phyloP scores from a whole-genome alignment of 345 rosid species.

The Citrus hindsii region DNA sequence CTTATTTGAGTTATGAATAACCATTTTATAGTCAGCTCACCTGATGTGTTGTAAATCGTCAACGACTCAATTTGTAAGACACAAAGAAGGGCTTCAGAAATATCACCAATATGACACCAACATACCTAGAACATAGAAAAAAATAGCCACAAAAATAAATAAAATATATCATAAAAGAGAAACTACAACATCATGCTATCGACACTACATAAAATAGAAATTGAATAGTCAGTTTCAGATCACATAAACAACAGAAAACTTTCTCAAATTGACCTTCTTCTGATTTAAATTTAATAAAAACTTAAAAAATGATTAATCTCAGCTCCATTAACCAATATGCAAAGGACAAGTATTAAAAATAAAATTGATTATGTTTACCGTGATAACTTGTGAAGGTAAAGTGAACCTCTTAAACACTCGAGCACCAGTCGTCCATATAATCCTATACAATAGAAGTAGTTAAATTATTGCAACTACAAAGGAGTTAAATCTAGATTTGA shows the following conservation, averaged over 20 bases:
- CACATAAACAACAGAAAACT: not conserved
- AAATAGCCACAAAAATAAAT: slow-evolving; percentile 13
- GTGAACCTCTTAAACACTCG: slow-evolving; percentile 74
- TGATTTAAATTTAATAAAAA: not conserved
- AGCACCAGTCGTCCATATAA: slow-evolving; percentile 66
- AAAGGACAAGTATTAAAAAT: not conserved
- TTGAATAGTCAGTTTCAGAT: not conserved
- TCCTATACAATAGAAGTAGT: slow-evolving; percentile 29
- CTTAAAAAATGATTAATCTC: not conserved
- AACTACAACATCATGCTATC: not conserved
- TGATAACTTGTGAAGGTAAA: slow-evolving; percentile 53
- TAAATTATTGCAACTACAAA: not conserved
- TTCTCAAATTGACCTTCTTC: not conserved
- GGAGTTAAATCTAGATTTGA: not conserved
- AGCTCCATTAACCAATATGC: not conserved
- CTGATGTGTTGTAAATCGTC: slow-evolving; percentile 71
- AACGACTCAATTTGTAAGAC: slow-evolving; percentile 64
- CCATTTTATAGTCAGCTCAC: slow-evolving; percentile 32
- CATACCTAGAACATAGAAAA: slow-evolving; percentile 54
- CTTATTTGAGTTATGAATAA: not conserved
- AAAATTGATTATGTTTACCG: slow-evolving; percentile 27
- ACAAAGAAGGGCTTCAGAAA: slow-evolving; percentile 68
- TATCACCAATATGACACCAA: slow-evolving; percentile 77
- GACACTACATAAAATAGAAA: not conserved
- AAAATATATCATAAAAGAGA: not conserved